phyloP scores from a whole-genome alignment of 352 stramenopile species.

The Thalassiosira exigua region DNA sequence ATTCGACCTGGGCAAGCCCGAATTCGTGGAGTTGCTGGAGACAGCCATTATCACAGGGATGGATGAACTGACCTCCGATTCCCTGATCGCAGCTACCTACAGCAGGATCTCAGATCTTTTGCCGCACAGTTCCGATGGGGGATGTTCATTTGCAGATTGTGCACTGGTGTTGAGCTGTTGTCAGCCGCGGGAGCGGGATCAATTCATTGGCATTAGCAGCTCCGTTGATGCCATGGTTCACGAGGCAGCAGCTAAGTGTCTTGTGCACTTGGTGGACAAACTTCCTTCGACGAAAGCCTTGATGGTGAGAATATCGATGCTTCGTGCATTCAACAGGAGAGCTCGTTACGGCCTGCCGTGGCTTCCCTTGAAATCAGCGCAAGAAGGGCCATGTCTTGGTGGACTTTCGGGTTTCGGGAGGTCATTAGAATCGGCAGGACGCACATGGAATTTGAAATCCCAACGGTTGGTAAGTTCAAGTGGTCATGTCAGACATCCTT shows the following conservation, averaged over 20 bases:
- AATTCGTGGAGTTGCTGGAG: slow-evolving; percentile 63
- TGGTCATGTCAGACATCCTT: slow-evolving; percentile 1
- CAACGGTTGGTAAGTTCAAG: slow-evolving; percentile 41
- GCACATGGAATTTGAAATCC: slow-evolving; percentile 55
- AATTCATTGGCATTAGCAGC: slow-evolving; percentile 4
- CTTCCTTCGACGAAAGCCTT: slow-evolving; percentile 79
- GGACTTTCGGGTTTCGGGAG: slow-evolving; percentile 79
- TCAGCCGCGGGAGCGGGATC: slow-evolving; percentile 9
- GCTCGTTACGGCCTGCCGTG: slow-evolving; percentile 72
- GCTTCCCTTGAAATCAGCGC: slow-evolving; percentile 72
- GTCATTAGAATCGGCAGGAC: slow-evolving; percentile 73
- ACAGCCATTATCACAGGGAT: slow-evolving; percentile 62
- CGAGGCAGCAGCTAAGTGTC: slow-evolving; percentile 51
- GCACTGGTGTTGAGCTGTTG: slow-evolving; percentile 36
- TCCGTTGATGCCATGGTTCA: slow-evolving; percentile 52
- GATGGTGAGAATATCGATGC: slow-evolving; percentile 89
- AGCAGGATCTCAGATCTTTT: slow-evolving; percentile 58
- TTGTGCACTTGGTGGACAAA: slow-evolving; percentile 46
- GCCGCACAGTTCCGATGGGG: slow-evolving; percentile 40
- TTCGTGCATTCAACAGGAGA: slow-evolving; percentile 85
- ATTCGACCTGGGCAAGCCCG: slow-evolving; percentile 56
- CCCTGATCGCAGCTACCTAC: slow-evolving; percentile 56
- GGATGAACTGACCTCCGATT: slow-evolving; percentile 68
- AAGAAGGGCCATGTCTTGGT: slow-evolving; percentile 83
- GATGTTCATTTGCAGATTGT: slow-evolving; percentile 56